Conservation (phyloP, 1,284 basidiomycete species). For the Trichosporon inkin region DNA sequence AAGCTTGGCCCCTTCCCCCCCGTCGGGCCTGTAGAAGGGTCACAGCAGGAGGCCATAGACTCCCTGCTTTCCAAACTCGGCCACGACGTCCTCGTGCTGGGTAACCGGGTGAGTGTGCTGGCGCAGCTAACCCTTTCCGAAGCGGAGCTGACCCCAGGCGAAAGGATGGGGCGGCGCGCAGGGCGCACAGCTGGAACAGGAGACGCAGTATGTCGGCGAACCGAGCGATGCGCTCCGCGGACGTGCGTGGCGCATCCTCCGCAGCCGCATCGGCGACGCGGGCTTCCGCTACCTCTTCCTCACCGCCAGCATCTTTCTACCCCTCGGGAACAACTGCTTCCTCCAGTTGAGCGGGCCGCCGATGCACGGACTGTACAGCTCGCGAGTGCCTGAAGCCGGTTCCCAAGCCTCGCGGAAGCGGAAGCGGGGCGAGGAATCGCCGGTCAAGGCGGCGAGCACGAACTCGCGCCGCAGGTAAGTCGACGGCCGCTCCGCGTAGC, state of each 20-base stretch:
- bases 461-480: not conserved
- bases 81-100: conserved; percentile 26
- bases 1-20: not conserved
- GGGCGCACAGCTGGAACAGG: not conserved
- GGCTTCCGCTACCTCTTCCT: conserved; percentile 51
- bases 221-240: conserved; percentile 26
- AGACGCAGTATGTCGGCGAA: conserved; percentile 18
- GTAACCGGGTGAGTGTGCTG: conserved; percentile 23
- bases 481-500: not conserved
- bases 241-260: conserved; percentile 32
- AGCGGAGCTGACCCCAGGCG: conserved; percentile 9
- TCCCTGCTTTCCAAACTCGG: conserved; percentile 30
- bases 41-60: conserved; percentile 35
- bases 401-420: conserved; percentile 16
- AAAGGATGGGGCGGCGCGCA: not conserved
- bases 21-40: not conserved
- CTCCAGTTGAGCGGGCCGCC: conserved; percentile 52
- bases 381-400: not conserved
- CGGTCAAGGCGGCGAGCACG: not conserved
- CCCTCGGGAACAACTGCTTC: conserved; percentile 52
- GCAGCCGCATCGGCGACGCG: conserved; percentile 48
- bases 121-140: not conserved
- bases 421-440: conserved; percentile 7
- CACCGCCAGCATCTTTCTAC: conserved; percentile 49
- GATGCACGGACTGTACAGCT: conserved; percentile 37